Evolutionary conservation across 2,329 filamentous ascomycete genomes (phyloP).

Genomic region (Alternaria viburni): DNA sequence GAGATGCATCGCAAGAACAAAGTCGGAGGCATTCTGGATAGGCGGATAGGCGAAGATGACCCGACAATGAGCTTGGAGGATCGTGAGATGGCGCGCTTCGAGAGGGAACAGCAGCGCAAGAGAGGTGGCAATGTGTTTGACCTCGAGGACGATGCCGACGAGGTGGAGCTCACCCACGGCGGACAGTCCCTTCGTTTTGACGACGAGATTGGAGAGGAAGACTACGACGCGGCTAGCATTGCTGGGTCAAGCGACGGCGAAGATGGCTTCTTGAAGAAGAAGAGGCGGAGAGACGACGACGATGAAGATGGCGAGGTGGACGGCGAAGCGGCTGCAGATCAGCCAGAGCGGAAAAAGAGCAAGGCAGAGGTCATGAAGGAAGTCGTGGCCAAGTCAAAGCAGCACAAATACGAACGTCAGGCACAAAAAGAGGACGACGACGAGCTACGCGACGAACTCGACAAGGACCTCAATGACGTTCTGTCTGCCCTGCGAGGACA

Average conservation of each 20-base stretch:
- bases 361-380: constrained; percentile 99
- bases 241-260: constrained; percentile 54
- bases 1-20: constrained; percentile 91
- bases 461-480: constrained; percentile 81
- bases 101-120: constrained; percentile 82
- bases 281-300: constrained; percentile 55
- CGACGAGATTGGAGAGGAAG: constrained; percentile 62
- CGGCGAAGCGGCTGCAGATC: constrained; percentile 48
- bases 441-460: constrained; percentile 80
- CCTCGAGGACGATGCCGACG: constrained; percentile 79
- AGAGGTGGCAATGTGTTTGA: constrained; percentile 86
- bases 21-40: constrained; percentile 88
- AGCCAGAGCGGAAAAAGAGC: constrained; percentile 86
- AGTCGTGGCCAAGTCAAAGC: constrained; percentile 95
- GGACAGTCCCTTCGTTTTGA: constrained; percentile 76
- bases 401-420: constrained; percentile 93
- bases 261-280: constrained; percentile 48
- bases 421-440: constrained; percentile 92
- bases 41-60: constrained; percentile 94
- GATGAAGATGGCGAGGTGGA: constrained; percentile 55
- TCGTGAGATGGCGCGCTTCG: constrained; percentile 88
- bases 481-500: constrained; percentile 71
- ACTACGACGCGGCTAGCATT: constrained; percentile 81
- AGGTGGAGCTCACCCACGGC: constrained; percentile 79
- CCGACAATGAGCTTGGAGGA: constrained; percentile 93